Base-by-base conservation (phyloP, 1,284 basidiomycete species). In the Violaceomyces palustris region DNA sequence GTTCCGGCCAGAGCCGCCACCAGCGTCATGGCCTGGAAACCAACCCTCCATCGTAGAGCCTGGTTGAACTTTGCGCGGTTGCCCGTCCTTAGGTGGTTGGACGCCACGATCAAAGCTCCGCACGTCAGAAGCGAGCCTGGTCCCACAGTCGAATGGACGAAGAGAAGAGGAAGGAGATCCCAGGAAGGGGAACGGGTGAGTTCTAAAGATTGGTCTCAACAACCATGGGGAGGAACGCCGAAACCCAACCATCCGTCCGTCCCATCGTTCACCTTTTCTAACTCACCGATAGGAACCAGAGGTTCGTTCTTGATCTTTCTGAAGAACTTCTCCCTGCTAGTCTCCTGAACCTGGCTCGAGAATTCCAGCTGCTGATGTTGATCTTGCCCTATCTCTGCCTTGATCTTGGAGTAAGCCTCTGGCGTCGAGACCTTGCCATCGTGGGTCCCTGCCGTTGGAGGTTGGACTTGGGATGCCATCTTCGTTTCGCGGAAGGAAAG, bases 41-140 rank as follows among this genome's bases (percentile, higher is more conserved):
- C 64, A 12, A 74, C 67, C 37, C 72, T 62, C 61, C 65, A 74
- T 21, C 72, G 62, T 12, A 74, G 56, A 7, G 65, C 65, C 18
- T 45, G 43, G 35, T 74, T 64, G 50, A 73, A 72, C 28, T 62
- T 40, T 22, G 61, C 42, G 9, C 64, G 60, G 44, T 73, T 65
- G 26, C 72, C 72, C 17, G 43, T 51, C 9, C 69, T 59, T 7
- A 74, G 57, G 35, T 69, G 56, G 24, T 67, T 42, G 5, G 67
- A 64, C 2, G 72, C 72, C 8, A 38, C 60, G 19, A 67, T 59
- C 4, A 74, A 54, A 2, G 72, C 72, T 0, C 48, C 67, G 31
- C 52, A 57, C 2, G 72, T 74, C 3, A 67, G 44, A 3, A 70
- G 32, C 2, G 64, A 68, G 17, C 72, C 70, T 72, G 36, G 3